Evolutionary conservation across 345 rosid genomes (phyloP).

Genomic region (Viola odorata): DNA sequence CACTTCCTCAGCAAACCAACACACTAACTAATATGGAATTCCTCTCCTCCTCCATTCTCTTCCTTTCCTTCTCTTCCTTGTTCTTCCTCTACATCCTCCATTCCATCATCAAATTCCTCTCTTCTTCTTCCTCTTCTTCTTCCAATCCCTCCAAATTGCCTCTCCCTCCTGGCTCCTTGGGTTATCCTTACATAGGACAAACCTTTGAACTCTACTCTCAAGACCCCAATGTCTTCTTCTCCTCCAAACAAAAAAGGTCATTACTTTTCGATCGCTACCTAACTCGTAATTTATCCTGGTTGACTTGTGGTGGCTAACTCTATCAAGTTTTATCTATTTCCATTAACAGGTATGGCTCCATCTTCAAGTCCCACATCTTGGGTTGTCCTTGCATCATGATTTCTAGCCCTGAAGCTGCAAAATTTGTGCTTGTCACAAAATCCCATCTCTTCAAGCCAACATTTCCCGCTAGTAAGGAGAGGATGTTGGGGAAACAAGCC

Average conservation of each 20-base stretch:
- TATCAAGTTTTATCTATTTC: background rate
- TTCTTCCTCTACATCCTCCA: conserved; percentile 28
- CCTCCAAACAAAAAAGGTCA: conserved; percentile 55
- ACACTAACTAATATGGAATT: conserved; percentile 28
- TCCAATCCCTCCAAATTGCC: conserved; percentile 25
- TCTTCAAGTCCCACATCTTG: conserved; percentile 74
- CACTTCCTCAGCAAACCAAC: background rate
- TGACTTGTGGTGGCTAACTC: too few relatives aligned
- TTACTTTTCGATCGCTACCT: background rate
- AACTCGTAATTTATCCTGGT: background rate
- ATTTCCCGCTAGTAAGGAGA: conserved; percentile 84
- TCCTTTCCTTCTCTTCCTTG: conserved; percentile 20
- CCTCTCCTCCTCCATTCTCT: conserved; percentile 1
- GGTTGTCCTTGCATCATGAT: conserved; percentile 92
- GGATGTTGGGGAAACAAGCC: conserved; percentile 77
- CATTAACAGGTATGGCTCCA: conserved; percentile 51
- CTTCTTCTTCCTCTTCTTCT: conserved; percentile 2
- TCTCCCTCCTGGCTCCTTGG: conserved; percentile 83
- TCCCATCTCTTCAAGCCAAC: conserved; percentile 83
- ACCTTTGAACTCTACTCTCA: conserved; percentile 87
- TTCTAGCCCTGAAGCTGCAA: conserved; percentile 78
- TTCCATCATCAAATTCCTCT: conserved; percentile 23
- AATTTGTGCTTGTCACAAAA: conserved; percentile 58
- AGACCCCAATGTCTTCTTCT: conserved; percentile 78
- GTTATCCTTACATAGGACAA: conserved; percentile 83